Evolutionary conservation across 2,329 filamentous ascomycete species (phyloP).

Genomic region (Triangularia setosa): DNA sequence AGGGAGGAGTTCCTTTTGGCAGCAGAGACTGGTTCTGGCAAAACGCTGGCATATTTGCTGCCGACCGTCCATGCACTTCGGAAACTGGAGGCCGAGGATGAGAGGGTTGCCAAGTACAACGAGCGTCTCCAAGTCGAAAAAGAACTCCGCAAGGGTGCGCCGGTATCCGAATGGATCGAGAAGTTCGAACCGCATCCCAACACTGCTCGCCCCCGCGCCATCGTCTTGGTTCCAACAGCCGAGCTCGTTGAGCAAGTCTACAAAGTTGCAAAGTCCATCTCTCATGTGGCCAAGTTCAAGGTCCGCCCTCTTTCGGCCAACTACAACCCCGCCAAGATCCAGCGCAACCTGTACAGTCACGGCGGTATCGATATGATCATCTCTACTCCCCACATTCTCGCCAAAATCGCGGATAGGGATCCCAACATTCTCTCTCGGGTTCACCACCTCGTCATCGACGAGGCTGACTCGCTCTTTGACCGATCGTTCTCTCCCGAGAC

Average conservation of each 20-base stretch:
- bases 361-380: constrained; percentile 81
- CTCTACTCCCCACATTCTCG: constrained; percentile 82
- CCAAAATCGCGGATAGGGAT: constrained; percentile 82
- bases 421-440: constrained; percentile 92
- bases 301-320: constrained; percentile 77
- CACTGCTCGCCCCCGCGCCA: constrained; percentile 72
- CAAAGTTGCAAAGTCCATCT: constrained; percentile 72
- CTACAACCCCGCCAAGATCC: constrained; percentile 72
- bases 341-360: constrained; percentile 76
- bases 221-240: constrained; percentile 87
- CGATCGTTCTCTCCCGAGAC: constrained; percentile 86
- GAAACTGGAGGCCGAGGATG: constrained; percentile 61
- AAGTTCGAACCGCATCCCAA: constrained; percentile 69
- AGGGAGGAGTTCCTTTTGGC: constrained; percentile 71
- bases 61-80: constrained; percentile 85
- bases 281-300: constrained; percentile 83
- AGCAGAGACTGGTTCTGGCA: constrained; percentile 94
- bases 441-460: constrained; percentile 83
- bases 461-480: constrained; percentile 94
- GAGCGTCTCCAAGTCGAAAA: constrained; percentile 53
- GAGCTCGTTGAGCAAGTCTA: constrained; percentile 90
- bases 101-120: constrained; percentile 54
- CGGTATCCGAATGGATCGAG: constrained; percentile 46
- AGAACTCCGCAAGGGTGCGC: constrained; percentile 48
- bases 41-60: constrained; percentile 88